These are phyloP conservation scores for Nevesoporus exiguus DNA, from an alignment of 768 basidiomycete species.

Conservation along the genomic window DNA sequence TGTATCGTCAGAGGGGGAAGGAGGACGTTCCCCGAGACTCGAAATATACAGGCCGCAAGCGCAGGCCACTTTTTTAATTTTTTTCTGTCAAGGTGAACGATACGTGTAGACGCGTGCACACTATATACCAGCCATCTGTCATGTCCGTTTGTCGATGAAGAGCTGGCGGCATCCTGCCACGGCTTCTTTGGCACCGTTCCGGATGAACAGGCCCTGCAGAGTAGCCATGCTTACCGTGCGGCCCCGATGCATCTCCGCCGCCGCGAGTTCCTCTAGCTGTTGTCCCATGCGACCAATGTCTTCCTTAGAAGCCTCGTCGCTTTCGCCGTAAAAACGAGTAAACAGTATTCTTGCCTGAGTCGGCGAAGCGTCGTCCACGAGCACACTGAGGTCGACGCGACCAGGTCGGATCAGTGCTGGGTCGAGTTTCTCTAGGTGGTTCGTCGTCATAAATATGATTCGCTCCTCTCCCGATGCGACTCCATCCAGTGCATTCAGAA, in stretches of 20 bases:
- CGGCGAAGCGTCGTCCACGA: conserved; percentile 84
- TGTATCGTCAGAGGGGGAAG: conserved; percentile 84
- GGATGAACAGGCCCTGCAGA: conserved; percentile 93
- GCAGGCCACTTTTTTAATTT: conserved; percentile 70
- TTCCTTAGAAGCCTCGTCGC: conserved; percentile 33
- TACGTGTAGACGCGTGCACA: conserved; percentile 3
- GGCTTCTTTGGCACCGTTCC: conserved; percentile 57
- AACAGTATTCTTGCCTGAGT: conserved; percentile 77
- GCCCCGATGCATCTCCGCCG: conserved; percentile 48
- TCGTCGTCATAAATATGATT: conserved; percentile 99
- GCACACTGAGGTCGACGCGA: conserved; percentile 81
- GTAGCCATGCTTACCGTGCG: conserved; percentile 89
- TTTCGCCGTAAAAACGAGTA: conserved; percentile 74
- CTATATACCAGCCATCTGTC: conserved; percentile 16
- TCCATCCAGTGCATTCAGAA: conserved; percentile 94
- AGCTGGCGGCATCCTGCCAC: conserved; percentile 47
- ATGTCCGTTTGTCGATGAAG: conserved; percentile 31
- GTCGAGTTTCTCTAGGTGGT: conserved; percentile 86
- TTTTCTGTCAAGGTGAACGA: neutral
- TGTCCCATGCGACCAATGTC: conserved; percentile 46
- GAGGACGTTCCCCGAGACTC: conserved; percentile 81
- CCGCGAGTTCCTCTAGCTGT: conserved; percentile 52
- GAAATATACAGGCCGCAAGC: conserved; percentile 89
- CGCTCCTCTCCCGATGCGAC: conserved; percentile 97
- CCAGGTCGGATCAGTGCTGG: conserved; percentile 95